A percentile compares a stretch with the other conserved stretches of the same genome.
phyloP scores from a whole-genome alignment of 2,329 filamentous ascomycete genomes.

The Ploettnerulaceae sp. region DNA sequence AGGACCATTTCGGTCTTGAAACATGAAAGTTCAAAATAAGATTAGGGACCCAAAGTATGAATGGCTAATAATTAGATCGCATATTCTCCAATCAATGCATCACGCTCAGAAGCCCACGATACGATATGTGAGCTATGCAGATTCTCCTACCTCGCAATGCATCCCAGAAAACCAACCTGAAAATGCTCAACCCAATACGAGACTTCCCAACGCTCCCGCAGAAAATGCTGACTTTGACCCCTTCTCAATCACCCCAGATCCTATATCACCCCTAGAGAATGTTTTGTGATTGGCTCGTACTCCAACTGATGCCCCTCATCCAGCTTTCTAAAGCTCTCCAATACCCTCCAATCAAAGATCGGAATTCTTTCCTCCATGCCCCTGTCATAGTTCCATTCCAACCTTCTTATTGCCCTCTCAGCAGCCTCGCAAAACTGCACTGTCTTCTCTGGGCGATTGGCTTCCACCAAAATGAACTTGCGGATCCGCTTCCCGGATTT shows the following conservation, averaged over 20 bases:
- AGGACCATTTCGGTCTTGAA: no score
- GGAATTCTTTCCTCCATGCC: slow-evolving; percentile 20
- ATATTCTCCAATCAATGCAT: no score
- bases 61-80: no score
- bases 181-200: no score
- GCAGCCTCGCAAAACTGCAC: slow-evolving; percentile 32
- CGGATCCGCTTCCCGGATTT: slow-evolving; percentile 20
- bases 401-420: slow-evolving; percentile 21
- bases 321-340: slow-evolving; percentile 38
- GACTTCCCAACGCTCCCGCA: no score
- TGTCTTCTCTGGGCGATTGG: slow-evolving; percentile 29
- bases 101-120: no score
- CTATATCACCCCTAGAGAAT: slow-evolving; percentile 11
- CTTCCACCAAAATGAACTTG: slow-evolving; percentile 36
- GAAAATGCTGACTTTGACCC: no score
- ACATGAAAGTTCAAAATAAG: no score
- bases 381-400: slow-evolving; percentile 30
- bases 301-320: slow-evolving; percentile 36
- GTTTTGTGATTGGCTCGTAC: slow-evolving; percentile 19
- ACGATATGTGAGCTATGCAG: no score
- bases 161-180: no score
- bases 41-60: no score
- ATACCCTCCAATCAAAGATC: slow-evolving; percentile 38
- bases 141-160: no score
- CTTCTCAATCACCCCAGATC: not conserved